Conservation (phyloP, 768 basidiomycete genomes). For the Lactarius quietus region DNA sequence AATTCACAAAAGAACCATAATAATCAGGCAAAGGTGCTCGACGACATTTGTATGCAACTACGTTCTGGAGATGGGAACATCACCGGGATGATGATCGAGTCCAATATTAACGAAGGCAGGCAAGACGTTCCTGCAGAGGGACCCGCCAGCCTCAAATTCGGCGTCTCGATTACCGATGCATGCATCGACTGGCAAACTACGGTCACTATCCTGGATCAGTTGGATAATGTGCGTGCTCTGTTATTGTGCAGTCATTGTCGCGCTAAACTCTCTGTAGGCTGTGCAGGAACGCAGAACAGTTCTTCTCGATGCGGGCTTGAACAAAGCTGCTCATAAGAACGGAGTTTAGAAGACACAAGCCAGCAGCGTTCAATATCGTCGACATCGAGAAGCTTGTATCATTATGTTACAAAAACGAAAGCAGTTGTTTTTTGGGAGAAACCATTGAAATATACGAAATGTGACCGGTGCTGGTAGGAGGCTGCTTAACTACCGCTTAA, state of each 20-base stretch:
- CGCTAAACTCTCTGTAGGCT: constrained; percentile 7
- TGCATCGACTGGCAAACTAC: constrained; percentile 87
- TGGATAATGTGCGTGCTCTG: constrained; percentile 49
- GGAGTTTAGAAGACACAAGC: neutral
- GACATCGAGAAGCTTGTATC: neutral
- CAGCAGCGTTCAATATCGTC: neutral
- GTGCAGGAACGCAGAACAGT: constrained; percentile 15
- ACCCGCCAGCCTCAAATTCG: constrained; percentile 64
- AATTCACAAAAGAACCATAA: constrained; percentile 97
- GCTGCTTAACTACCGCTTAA: neutral
- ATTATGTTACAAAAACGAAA: neutral
- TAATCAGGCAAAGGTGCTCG: constrained; percentile 83
- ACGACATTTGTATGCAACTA: constrained; percentile 74
- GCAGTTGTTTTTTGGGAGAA: neutral
- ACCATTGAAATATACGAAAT: neutral
- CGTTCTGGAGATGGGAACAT: constrained; percentile 63
- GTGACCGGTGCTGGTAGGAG: neutral
- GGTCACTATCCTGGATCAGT: constrained; percentile 63
- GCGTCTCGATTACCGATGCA: constrained; percentile 89
- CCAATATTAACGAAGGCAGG: constrained; percentile 86
- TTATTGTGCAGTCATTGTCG: neutral
- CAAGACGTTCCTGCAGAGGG: constrained; percentile 82
- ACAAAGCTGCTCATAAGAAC: neutral
- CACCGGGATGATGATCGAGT: constrained; percentile 97
- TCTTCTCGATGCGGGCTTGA: constrained; percentile 9